These are phyloP conservation scores for Raphidocelis subcapitata DNA, from an alignment of 139 green algal genomes.

Conservation along the genomic window DNA sequence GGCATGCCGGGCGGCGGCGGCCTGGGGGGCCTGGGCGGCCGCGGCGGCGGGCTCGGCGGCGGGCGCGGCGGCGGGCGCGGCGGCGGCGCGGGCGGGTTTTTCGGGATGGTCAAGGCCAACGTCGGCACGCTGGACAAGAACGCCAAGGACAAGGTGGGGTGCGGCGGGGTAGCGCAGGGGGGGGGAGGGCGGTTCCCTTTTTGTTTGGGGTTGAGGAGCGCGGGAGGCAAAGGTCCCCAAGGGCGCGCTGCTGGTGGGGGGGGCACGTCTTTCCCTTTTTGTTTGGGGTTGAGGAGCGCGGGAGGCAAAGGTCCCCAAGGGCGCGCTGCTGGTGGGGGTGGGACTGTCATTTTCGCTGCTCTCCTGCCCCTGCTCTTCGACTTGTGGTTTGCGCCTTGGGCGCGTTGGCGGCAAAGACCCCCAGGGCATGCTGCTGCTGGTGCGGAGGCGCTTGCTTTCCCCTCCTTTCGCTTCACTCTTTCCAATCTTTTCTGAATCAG, in stretches of 20 bases:
- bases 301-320: constrained; percentile 90
- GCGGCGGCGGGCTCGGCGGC: constrained; percentile 62
- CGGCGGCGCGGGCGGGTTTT: constrained; percentile 60
- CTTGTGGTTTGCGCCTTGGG: too few species aligned
- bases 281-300: constrained; percentile 54
- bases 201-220: constrained; percentile 45
- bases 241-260: constrained; percentile 86
- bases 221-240: constrained; percentile 93
- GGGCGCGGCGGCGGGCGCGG: constrained; percentile 47
- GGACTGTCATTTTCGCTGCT: too few species aligned
- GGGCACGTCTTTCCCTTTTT: constrained; percentile 18
- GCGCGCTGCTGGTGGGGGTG: constrained; percentile 82
- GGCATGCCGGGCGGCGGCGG: constrained; percentile 40
- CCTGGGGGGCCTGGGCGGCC: constrained; percentile 37
- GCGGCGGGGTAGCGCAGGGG: too few species aligned
- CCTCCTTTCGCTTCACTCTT: too few species aligned
- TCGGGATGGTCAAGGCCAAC: constrained; percentile 76
- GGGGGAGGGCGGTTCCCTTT: too few species aligned
- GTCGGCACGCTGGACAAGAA: constrained; percentile 81
- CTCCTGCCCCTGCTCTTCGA: too few species aligned
- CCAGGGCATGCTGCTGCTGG: too few species aligned
- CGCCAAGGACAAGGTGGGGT: constrained; percentile 67
- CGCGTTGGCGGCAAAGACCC: too few species aligned
- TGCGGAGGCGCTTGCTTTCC: too few species aligned
- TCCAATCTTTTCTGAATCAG: too few species aligned